These are phyloP conservation scores for Aspergillus spinulosporus DNA, from an alignment of 2,329 filamentous ascomycete genomes.

Conservation along the genomic window DNA sequence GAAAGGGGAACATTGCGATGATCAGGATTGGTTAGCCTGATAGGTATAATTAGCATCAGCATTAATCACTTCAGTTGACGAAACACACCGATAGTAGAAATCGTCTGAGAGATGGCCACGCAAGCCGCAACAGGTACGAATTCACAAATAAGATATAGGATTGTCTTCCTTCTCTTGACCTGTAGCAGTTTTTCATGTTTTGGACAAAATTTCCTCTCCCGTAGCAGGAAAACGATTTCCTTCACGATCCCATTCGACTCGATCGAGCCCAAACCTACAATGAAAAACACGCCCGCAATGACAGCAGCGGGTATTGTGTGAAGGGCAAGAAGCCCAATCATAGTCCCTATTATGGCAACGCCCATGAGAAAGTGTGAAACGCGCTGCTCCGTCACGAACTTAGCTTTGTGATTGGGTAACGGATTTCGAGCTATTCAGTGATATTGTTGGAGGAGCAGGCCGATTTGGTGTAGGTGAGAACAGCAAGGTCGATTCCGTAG, in stretches of 20 bases:
- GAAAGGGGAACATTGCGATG: slow-evolving; percentile 56
- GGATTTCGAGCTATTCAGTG: slow-evolving; percentile 59
- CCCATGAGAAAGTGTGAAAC: slow-evolving; percentile 75
- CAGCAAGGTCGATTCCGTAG: slow-evolving; percentile 65
- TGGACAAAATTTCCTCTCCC: slow-evolving; percentile 61
- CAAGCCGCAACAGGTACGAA: slow-evolving; percentile 53
- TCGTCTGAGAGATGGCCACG: slow-evolving; percentile 61
- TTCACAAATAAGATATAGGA: slow-evolving; percentile 55
- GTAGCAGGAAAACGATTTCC: slow-evolving; percentile 66
- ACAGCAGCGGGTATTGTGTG: slow-evolving; percentile 75
- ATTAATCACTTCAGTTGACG: too few relatives aligned
- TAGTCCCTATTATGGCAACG: slow-evolving; percentile 72
- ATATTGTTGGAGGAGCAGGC: slow-evolving; percentile 52
- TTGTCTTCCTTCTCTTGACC: slow-evolving; percentile 49
- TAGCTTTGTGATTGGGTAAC: slow-evolving; percentile 48
- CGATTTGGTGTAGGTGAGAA: slow-evolving; percentile 51
- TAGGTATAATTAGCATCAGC: background rate
- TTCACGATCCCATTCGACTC: slow-evolving; percentile 70
- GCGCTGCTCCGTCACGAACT: slow-evolving; percentile 63
- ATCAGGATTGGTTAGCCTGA: slow-evolving; percentile 59
- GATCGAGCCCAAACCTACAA: slow-evolving; percentile 76
- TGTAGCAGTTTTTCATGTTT: slow-evolving; percentile 49
- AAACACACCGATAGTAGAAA: slow-evolving; percentile 53
- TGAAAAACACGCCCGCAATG: slow-evolving; percentile 74
- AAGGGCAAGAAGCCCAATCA: slow-evolving; percentile 69